Evolutionary conservation across 164 flowering plant species (phyloP).

Genomic region (Tetrastigma voinierianum): DNA sequence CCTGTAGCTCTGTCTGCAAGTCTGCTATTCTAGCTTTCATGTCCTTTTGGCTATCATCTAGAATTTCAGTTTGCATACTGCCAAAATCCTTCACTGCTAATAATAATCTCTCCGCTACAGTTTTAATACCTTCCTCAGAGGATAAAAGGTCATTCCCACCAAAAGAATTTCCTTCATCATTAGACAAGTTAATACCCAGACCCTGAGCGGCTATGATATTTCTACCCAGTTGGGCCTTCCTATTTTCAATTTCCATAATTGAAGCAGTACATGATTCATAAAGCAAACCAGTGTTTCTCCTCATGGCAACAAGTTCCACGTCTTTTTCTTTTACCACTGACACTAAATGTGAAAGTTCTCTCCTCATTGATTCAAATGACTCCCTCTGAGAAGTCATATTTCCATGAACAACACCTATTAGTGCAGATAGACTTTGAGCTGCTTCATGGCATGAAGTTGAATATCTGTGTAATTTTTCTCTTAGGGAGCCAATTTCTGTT

Average conservation of each 20-base stretch:
- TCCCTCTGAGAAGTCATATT: slow-evolving; percentile 40
- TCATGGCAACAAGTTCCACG: slow-evolving; percentile 33
- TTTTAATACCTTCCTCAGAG: slow-evolving; percentile 52
- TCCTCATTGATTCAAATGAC: slow-evolving; percentile 40
- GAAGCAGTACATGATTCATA: slow-evolving; percentile 62
- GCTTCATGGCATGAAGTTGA: slow-evolving; percentile 36
- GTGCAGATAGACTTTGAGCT: slow-evolving; percentile 32
- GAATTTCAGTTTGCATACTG: slow-evolving; percentile 32
- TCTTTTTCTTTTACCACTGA: slow-evolving; percentile 47
- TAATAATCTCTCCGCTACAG: slow-evolving; percentile 43
- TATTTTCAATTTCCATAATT: slow-evolving; percentile 54
- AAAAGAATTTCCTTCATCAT: slow-evolving; percentile 26
- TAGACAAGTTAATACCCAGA: slow-evolving; percentile 12
- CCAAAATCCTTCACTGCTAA: slow-evolving; percentile 45
- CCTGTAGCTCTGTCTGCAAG: slow-evolving; percentile 83
- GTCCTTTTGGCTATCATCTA: slow-evolving; percentile 51
- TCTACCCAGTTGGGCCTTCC: slow-evolving; percentile 34
- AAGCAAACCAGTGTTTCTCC: slow-evolving; percentile 41
- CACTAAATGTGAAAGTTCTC: slow-evolving; percentile 31
- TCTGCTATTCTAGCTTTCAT: slow-evolving; percentile 56
- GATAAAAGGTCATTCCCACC: slow-evolving; percentile 13
- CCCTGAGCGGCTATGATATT: slow-evolving; percentile 28
- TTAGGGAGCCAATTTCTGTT: slow-evolving; percentile 35
- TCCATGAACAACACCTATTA: slow-evolving; percentile 26
- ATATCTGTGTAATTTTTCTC: slow-evolving; percentile 41